A percentile compares a stretch with the other conserved stretches of the same genome.
phyloP scores from a whole-genome alignment of 805 yeast species.

The Candida montana region DNA sequence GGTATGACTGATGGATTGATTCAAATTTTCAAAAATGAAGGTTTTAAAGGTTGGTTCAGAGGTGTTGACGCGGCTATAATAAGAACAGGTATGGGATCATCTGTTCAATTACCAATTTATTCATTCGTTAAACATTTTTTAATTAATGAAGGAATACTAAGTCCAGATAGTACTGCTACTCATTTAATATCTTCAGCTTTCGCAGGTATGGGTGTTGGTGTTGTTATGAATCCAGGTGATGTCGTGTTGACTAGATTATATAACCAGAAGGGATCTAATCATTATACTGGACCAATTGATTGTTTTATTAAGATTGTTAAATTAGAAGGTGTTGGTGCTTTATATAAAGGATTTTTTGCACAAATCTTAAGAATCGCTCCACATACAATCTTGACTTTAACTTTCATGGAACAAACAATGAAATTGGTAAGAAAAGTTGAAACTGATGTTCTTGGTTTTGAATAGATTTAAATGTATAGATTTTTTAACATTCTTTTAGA shows the following conservation, averaged over 20 bases:
- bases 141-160: constrained; percentile 34
- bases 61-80: constrained; percentile 94
- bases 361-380: constrained; percentile 91
- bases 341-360: constrained; percentile 94
- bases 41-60: constrained; percentile 71
- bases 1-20: constrained; percentile 63
- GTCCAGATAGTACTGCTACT: constrained; percentile 46
- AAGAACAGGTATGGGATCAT: constrained; percentile 93
- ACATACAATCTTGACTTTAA: constrained; percentile 83
- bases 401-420: constrained; percentile 95
- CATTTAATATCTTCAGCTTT: constrained; percentile 70
- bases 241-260: constrained; percentile 91
- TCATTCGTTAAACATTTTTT: constrained; percentile 64
- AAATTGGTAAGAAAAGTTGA: constrained; percentile 42
- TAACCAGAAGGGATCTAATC: constrained; percentile 78
- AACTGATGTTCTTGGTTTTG: constrained; percentile 6
- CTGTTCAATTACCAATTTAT: constrained; percentile 91
- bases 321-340: constrained; percentile 79
- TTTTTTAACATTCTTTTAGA: no score
- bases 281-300: constrained; percentile 83
- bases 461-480: background rate
- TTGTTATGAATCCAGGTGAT: constrained; percentile 98
- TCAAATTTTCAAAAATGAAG: constrained; percentile 60
- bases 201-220: constrained; percentile 88
- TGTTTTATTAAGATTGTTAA: constrained; percentile 79